phyloP scores from a whole-genome alignment of 2,329 filamentous ascomycete species.

The Fusarium annulatum region DNA sequence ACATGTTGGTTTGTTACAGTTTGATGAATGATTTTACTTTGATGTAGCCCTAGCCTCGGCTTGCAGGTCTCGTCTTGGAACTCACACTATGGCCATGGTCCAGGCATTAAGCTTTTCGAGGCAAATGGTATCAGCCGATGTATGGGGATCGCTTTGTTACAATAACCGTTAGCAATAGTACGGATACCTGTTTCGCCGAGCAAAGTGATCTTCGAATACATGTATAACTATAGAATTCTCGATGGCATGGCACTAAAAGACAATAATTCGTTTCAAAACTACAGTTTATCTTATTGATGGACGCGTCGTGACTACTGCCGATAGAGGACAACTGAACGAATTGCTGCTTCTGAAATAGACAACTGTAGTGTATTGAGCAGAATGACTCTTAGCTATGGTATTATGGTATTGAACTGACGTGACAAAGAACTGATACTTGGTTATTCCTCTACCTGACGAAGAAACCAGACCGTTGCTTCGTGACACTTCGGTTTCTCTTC shows the following conservation, averaged over 20 bases:
- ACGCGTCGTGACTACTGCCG: background rate
- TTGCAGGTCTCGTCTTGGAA: background rate
- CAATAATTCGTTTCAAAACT: background rate
- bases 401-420: slow-evolving; percentile 18
- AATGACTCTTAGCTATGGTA: slow-evolving; percentile 11
- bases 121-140: background rate
- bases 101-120: background rate
- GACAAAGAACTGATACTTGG: slow-evolving; percentile 1
- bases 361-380: background rate
- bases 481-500: slow-evolving; percentile 56
- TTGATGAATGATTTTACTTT: background rate
- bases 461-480: slow-evolving; percentile 55
- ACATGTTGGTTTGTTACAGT: background rate
- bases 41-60: background rate
- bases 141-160: slow-evolving; percentile 7
- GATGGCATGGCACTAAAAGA: background rate
- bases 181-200: slow-evolving; percentile 8
- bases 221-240: background rate
- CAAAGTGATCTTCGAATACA: background rate
- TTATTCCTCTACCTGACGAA: slow-evolving; percentile 46
- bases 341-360: background rate
- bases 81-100: background rate
- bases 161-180: background rate
- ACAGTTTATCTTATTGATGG: background rate
- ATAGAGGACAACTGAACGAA: background rate